These are phyloP conservation scores for Boletus rex-veris DNA, from an alignment of 768 basidiomycete species.

Conservation along the genomic window DNA sequence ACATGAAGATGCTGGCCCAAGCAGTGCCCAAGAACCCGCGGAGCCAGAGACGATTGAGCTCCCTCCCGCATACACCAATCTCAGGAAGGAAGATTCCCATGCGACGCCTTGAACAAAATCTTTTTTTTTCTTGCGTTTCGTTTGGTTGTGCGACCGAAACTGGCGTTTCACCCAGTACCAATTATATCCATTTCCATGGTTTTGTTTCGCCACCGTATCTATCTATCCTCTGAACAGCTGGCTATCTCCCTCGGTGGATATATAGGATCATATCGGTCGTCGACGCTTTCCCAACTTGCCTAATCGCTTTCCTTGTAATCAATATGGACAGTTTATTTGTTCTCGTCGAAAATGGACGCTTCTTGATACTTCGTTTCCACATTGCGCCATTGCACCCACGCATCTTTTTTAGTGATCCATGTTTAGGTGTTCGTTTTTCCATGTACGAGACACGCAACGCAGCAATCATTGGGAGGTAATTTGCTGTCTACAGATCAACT, in stretches of 20 bases:
- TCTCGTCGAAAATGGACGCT: neutral
- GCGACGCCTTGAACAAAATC: neutral
- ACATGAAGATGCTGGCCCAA: constrained; percentile 75
- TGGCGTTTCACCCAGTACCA: constrained; percentile 3
- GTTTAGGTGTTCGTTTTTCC: neutral
- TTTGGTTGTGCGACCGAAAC: too few species aligned
- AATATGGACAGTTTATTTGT: neutral
- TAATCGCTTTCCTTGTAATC: neutral
- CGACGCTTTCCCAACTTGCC: neutral
- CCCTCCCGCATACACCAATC: constrained; percentile 77
- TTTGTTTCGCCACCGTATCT: neutral
- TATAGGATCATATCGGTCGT: neutral
- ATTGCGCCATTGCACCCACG: neutral
- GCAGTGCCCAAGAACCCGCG: constrained; percentile 29
- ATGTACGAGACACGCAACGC: neutral
- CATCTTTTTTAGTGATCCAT: neutral
- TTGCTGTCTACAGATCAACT: too few species aligned
- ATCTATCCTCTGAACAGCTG: neutral
- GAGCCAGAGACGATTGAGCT: constrained; percentile 76
- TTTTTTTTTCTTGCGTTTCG: neutral
- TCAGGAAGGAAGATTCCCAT: constrained; percentile 27
- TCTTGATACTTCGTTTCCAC: neutral
- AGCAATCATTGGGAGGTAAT: too few species aligned
- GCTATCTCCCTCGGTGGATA: constrained; percentile 1
- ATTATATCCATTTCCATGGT: neutral